Evolutionary conservation across 345 rosid species (phyloP), one percentile per base, ranked within the genome.

Genomic region (Luvunga scandens): DNA sequence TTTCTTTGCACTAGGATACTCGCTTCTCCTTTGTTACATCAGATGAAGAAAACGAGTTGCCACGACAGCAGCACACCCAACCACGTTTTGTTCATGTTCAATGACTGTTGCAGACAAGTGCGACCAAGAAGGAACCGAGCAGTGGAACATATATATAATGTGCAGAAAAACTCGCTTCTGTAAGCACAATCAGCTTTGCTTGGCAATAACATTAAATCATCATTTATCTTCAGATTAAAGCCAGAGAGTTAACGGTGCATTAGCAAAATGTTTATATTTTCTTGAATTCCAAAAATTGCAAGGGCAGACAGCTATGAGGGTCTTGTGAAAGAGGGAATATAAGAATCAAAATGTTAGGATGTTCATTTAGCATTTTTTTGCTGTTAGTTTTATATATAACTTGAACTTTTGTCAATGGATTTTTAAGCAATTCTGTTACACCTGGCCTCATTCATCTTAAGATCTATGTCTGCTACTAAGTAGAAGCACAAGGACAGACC

Each of bases 1-100:
- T 39, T 70, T 14, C 9, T 57, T 8, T 57, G 71, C 57, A 57
- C 4, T 70, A 87, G 88, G 81, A 77, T 79, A 80, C 84, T 64
- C 83, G 61, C n/a, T 24, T 80, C 22, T 24, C 76, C 5, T 24
- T 80, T 1, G 70, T 68, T 7, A 25, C 75, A 30, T 76, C 83
- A 0, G 90, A 88, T 57, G 91, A 89, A 84, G 91, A 89, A 81
- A 84, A 75, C 14, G 95, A 88, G 65, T 65, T 86, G 79, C 81
- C 82, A 24, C 81, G 39, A 57, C 64, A 67, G 60, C 83, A 62
- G 65, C 86, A 60, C 50, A 45, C 84, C 70, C 77, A 22, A 31
- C 72, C 90, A 5, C 81, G 77, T 2, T 19, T 78, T 8, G 56
- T 86, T 69, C 83, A 66, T 28, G 65, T 80, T 34, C 69, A 9